Percentiles rank a stretch among this genome's conserved stretches.
These are phyloP conservation scores for Geotrichum siamense DNA, from an alignment of 1,139 yeast genomes.

Conservation along the genomic window DNA sequence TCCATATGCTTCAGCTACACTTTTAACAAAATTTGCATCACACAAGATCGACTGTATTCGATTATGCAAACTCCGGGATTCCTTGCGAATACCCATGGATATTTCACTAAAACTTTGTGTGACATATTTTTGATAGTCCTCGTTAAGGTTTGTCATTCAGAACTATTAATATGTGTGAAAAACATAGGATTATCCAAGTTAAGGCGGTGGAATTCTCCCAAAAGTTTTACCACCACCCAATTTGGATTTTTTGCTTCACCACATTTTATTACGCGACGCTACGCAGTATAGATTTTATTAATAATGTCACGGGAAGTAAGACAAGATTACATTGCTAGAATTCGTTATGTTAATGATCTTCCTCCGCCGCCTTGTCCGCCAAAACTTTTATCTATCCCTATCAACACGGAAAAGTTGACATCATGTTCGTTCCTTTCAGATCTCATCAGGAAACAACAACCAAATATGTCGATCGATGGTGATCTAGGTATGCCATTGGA, in stretches of 20 bases:
- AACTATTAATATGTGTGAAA: neutral
- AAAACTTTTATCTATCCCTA: slow-evolving; percentile 54
- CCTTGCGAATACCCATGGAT: slow-evolving; percentile 35
- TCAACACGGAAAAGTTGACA: slow-evolving; percentile 40
- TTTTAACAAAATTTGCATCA: slow-evolving; percentile 46
- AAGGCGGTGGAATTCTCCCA: too few relatives aligned
- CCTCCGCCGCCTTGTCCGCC: slow-evolving; percentile 97
- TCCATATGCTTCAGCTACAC: slow-evolving; percentile 31
- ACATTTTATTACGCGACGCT: too few relatives aligned
- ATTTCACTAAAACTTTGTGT: slow-evolving; percentile 21
- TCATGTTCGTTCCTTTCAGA: slow-evolving; percentile 64
- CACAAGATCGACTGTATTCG: slow-evolving; percentile 62
- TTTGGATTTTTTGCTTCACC: neutral
- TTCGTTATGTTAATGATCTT: slow-evolving; percentile 74
- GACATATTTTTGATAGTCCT: slow-evolving; percentile 18
- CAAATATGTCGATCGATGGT: slow-evolving; percentile 56
- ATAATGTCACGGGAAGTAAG: slow-evolving; percentile 31
- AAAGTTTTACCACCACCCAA: slow-evolving; percentile 1
- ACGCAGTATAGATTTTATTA: too few relatives aligned
- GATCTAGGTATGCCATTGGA: slow-evolving; percentile 82
- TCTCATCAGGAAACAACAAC: slow-evolving; percentile 67
- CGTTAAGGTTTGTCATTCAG: slow-evolving; percentile 4
- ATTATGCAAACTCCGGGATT: slow-evolving; percentile 51
- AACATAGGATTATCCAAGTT: neutral
- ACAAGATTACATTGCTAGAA: slow-evolving; percentile 84